Percentiles rank a stretch among this genome's conserved stretches.
phyloP scores from a whole-genome alignment of 2,329 filamentous ascomycete genomes.

The Aureobasidium sp. region DNA sequence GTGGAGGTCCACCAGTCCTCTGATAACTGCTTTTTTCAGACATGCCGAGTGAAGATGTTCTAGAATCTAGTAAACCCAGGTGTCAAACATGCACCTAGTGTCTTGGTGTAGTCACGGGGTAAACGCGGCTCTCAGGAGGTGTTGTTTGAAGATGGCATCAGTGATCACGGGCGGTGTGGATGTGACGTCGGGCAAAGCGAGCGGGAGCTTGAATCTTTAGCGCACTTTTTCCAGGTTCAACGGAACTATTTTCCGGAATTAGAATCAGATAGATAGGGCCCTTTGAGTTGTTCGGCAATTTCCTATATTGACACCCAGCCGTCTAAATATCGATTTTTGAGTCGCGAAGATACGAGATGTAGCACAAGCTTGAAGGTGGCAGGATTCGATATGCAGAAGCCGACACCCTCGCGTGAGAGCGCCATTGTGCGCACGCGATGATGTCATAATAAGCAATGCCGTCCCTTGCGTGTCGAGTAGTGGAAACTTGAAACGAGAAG shows the following conservation, averaged over 20 bases:
- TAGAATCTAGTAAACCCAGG: neutral
- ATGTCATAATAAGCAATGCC: slow-evolving; percentile 1
- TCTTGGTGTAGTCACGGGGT: neutral
- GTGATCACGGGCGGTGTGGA: neutral
- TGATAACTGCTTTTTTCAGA: neutral
- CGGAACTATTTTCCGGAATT: slow-evolving; percentile 3
- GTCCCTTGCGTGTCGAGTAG: neutral
- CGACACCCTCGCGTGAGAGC: neutral
- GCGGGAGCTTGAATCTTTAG: neutral
- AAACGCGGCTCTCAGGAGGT: slow-evolving; percentile 6
- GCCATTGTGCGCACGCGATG: slow-evolving; percentile 5
- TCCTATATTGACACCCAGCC: slow-evolving; percentile 1
- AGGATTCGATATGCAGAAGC: neutral
- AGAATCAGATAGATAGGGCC: slow-evolving; percentile 6
- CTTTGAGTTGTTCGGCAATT: slow-evolving; percentile 2
- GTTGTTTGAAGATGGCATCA: neutral
- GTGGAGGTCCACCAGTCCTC: slow-evolving; percentile 1
- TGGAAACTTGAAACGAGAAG: slow-evolving; percentile 11
- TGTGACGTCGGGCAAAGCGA: neutral
- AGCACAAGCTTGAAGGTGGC: neutral
- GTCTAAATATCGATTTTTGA: neutral
- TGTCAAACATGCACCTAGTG: neutral
- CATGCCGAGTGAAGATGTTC: neutral
- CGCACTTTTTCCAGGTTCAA: slow-evolving; percentile 2
- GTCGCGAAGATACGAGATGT: neutral